These are phyloP conservation scores for Solanum boliviense DNA, from an alignment of 257 asterid genomes.

Conservation along the genomic window DNA sequence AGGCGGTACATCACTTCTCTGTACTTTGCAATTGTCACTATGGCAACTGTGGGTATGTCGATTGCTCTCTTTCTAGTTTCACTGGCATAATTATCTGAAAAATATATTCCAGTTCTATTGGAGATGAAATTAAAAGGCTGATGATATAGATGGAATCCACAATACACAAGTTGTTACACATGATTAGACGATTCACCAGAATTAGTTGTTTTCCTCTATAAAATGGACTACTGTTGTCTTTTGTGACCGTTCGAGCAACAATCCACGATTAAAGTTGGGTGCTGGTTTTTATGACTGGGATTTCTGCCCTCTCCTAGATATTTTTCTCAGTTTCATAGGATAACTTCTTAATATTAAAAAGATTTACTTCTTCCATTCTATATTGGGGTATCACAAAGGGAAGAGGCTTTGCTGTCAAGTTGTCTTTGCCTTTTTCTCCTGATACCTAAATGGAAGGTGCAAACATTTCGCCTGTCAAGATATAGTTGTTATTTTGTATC, in stretches of 20 bases:
- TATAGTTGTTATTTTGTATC: neutral
- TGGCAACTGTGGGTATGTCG: conserved; percentile 93
- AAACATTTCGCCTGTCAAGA: neutral
- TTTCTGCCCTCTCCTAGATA: neutral
- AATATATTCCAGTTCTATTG: neutral
- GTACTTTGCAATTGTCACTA: conserved; percentile 87
- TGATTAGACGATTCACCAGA: neutral
- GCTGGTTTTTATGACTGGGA: neutral
- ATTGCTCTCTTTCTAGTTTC: neutral
- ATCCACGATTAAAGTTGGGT: neutral
- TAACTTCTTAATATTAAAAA: neutral
- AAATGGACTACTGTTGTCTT: neutral
- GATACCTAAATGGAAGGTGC: neutral
- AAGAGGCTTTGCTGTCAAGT: neutral
- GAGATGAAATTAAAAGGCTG: neutral
- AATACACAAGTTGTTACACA: neutral
- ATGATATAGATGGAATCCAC: neutral
- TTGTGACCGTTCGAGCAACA: neutral
- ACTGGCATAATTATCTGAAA: neutral
- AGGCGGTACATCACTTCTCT: conserved; percentile 71
- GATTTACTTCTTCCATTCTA: neutral
- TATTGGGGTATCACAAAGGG: neutral
- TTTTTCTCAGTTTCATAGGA: neutral
- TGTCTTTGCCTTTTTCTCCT: neutral
- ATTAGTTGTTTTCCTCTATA: neutral